Base-by-base conservation (phyloP, 2,329 filamentous ascomycete genomes). In the Raffaelea ambrosiae region DNA sequence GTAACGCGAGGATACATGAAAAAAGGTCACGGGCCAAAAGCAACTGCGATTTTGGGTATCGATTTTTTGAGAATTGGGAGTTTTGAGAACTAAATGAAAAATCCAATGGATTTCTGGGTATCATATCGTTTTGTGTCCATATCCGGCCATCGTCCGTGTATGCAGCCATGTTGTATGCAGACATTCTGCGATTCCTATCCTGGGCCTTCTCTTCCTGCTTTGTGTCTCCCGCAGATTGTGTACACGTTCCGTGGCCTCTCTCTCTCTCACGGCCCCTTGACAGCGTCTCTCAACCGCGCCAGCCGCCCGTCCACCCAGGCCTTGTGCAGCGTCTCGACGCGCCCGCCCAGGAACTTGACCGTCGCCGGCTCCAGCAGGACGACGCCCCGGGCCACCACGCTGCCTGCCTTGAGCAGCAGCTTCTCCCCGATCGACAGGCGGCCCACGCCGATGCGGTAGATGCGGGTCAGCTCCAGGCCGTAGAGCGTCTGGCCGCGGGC, bases 271-370 rank as follows among this genome's bases (percentile, higher is more conserved):
- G 70, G 8, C 42, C 23, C 31, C 14, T 16, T 10, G 18, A 83
- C 76, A 13, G 73, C 76, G 44, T 77, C 75, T 60, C 79, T 81
- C 51, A 97, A 63, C 53, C 79, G 76, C 43, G 73, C 74, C 63
- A 95, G 82, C 53, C 86, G 75, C 2, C 79, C 80, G 14, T 82
- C 79, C 42, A 74, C 73, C 91, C 91, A 97, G 8, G 73, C 73
- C 60, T 79, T 83, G 59, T 97, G 87, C 73, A 89, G 79, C 0
- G 70, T 71, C 47, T 96, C 89, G 40, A 97, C 76, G 67, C 87
- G 94, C 0, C 93, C 93, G 2, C 93, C 93, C n/a, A 96, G 65
- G 2, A 95, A 60, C n/a, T 77, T 73, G 47, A 81, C 83, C 48
- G 65, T 80, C 2, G 68, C 69, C 1, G 87, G 82, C 53, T 88